A percentile compares a stretch with the other conserved stretches of the same genome.
Evolutionary conservation across 345 rosid species (phyloP).

Genomic region (Trapa bicornis): DNA sequence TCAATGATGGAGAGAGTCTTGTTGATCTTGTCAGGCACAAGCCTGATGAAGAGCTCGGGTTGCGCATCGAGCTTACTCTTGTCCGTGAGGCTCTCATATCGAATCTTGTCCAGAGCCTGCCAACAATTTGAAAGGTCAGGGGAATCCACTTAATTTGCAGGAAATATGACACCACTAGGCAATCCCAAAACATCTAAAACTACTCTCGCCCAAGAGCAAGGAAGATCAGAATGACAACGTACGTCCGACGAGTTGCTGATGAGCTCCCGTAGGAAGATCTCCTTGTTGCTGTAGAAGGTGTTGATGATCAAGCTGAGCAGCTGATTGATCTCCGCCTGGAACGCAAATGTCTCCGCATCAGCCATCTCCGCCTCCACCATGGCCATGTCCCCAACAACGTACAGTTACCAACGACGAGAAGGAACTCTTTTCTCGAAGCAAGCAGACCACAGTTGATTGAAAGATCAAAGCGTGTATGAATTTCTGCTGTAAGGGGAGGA

Average conservation of each 20-base stretch:
- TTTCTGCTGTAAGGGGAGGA: slow-evolving; percentile 6
- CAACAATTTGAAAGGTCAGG: too few relatives aligned
- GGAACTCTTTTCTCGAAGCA: too few relatives aligned
- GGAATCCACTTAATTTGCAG: background rate
- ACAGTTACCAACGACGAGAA: too few relatives aligned
- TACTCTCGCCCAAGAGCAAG: background rate
- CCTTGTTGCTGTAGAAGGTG: slow-evolving; percentile 17
- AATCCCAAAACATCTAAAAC: background rate
- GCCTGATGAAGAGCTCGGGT: too few relatives aligned
- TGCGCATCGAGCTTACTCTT: too few relatives aligned
- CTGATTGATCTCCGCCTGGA: slow-evolving; percentile 17
- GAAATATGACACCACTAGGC: background rate
- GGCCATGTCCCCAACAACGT: too few relatives aligned
- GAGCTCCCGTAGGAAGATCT: slow-evolving; percentile 13
- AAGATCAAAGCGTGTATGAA: background rate
- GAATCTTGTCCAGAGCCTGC: too few relatives aligned
- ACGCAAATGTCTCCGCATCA: slow-evolving; percentile 12
- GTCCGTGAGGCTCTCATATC: too few relatives aligned
- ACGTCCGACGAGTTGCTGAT: slow-evolving; percentile 15
- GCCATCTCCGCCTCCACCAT: too few relatives aligned
- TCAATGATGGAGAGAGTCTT: too few relatives aligned
- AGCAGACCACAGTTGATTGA: too few relatives aligned
- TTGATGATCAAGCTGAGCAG: slow-evolving; percentile 15
- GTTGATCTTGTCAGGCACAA: too few relatives aligned
- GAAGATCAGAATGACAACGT: background rate